These are phyloP conservation scores for Musa balbisiana DNA, from an alignment of 202 grass and related monocot species.

Conservation along the genomic window DNA sequence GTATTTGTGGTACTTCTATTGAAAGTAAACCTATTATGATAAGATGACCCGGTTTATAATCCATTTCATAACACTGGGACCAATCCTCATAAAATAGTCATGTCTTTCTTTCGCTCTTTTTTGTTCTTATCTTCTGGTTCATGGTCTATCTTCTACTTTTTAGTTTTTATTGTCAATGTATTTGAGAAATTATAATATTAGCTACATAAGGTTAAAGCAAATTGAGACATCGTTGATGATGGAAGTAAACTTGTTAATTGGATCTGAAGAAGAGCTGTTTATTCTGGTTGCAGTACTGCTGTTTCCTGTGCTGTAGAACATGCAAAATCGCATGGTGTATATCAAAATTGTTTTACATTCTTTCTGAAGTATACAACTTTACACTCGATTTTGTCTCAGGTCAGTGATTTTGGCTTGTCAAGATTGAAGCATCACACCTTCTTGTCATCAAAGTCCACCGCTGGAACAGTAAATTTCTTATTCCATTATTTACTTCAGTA, in stretches of 20 bases:
- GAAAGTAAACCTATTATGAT: too few species aligned
- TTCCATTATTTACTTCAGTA: neutral
- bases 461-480: conserved; percentile 69
- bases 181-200: neutral
- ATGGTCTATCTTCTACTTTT: neutral
- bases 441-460: conserved; percentile 91
- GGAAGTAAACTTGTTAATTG: too few species aligned
- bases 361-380: conserved; percentile 1
- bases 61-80: too few species aligned
- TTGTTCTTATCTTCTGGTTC: neutral
- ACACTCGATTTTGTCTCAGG: conserved; percentile 36
- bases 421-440: conserved; percentile 98
- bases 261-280: neutral
- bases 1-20: too few species aligned
- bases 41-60: too few species aligned
- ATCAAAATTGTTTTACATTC: neutral
- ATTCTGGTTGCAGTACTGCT: neutral
- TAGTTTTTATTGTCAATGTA: too few species aligned
- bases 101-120: neutral
- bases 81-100: neutral
- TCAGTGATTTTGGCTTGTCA: conserved; percentile 99
- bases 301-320: neutral
- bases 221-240: neutral
- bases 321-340: neutral
- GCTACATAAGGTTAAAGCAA: neutral